Evolutionary conservation across 2,329 filamentous ascomycete genomes (phyloP).

Genomic region (Chalaropsis ovoidea): DNA sequence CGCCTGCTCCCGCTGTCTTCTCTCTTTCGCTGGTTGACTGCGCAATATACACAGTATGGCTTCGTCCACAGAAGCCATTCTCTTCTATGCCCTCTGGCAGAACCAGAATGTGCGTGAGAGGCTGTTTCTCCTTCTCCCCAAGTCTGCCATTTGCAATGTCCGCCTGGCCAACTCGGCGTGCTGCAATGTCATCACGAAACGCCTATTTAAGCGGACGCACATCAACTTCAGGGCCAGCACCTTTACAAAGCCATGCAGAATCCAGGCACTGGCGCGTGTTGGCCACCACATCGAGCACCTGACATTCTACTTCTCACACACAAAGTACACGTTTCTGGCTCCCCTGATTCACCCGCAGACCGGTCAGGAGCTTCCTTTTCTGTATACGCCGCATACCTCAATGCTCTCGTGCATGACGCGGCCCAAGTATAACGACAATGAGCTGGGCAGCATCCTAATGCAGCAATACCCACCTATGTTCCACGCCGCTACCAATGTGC

Average conservation of each 20-base stretch:
- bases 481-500: constrained; percentile 78
- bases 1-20: constrained; percentile 19
- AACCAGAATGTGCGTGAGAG: constrained; percentile 41
- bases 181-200: constrained; percentile 57
- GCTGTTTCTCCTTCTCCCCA: constrained; percentile 42
- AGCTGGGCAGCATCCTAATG: constrained; percentile 70
- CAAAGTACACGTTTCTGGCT: constrained; percentile 67
- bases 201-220: constrained; percentile 58
- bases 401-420: constrained; percentile 50
- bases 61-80: constrained; percentile 31
- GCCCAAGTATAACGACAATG: constrained; percentile 69
- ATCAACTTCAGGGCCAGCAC: constrained; percentile 62
- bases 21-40: constrained; percentile 23
- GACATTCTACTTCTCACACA: constrained; percentile 67
- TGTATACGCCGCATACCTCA: constrained; percentile 68
- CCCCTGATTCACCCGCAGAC: constrained; percentile 71
- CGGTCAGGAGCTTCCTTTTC: constrained; percentile 67
- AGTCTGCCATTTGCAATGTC: constrained; percentile 47
- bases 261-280: constrained; percentile 66
- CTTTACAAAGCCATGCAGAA: constrained; percentile 62
- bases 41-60: constrained; percentile 20
- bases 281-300: constrained; percentile 70
- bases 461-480: constrained; percentile 83
- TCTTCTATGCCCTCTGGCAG: constrained; percentile 48
- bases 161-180: constrained; percentile 60